These are phyloP conservation scores for Pythium guiyangense DNA, from an alignment of 352 stramenopile genomes.

Conservation along the genomic window DNA sequence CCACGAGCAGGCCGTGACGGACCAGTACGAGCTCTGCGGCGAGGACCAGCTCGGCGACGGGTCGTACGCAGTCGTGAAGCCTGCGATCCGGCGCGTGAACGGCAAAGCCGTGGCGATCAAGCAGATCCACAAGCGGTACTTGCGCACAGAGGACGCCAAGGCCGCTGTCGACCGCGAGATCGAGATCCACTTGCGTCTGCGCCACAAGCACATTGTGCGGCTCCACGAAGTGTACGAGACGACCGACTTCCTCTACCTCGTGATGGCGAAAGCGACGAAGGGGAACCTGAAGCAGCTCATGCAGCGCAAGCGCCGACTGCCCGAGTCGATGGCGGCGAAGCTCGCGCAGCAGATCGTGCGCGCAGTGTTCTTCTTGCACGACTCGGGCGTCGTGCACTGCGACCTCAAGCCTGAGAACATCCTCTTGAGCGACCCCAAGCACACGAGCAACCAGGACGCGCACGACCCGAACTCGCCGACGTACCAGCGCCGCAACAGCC, in stretches of 20 bases:
- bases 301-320: constrained; percentile 72
- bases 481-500: constrained; percentile 22
- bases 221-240: constrained; percentile 93
- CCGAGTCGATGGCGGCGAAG: constrained; percentile 73
- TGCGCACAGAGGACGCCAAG: constrained; percentile 87
- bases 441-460: constrained; percentile 40
- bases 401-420: constrained; percentile 91
- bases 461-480: constrained; percentile 49
- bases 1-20: constrained; percentile 80
- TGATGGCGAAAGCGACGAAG: constrained; percentile 90
- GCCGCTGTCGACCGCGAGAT: constrained; percentile 89
- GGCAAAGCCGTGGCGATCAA: constrained; percentile 90
- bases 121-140: constrained; percentile 91
- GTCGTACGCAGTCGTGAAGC: constrained; percentile 86
- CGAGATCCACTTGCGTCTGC: constrained; percentile 89
- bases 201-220: constrained; percentile 90
- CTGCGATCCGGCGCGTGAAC: constrained; percentile 74
- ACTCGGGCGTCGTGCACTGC: constrained; percentile 86
- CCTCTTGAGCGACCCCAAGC: constrained; percentile 68
- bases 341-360: constrained; percentile 85
- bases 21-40: constrained; percentile 83
- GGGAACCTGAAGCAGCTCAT: constrained; percentile 87
- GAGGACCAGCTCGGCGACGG: constrained; percentile 85
- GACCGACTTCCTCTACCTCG: constrained; percentile 86
- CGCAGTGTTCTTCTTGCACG: constrained; percentile 85